Evolutionary conservation across 192 early-diverging fungal genomes (phyloP), one percentile per base, ranked within the genome.

Genomic region (Coemansia sp.): DNA sequence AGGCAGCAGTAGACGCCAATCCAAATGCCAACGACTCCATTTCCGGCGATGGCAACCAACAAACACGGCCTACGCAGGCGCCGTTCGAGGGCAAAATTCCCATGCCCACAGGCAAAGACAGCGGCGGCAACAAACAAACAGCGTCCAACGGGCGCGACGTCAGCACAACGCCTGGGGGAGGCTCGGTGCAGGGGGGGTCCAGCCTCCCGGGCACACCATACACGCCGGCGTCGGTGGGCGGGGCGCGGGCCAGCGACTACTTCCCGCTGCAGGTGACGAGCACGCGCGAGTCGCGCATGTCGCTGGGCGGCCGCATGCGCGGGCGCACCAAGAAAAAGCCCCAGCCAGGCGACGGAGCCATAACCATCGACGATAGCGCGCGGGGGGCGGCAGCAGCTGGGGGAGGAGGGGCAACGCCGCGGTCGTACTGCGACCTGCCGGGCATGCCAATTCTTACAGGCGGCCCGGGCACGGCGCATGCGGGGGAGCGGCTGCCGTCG

Each of bases 391-490:
- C 6, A 37, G 61, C 19, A 29, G 36, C 8, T 14, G n/a, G 45
- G 13, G 24, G 62, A 1, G 67, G 31, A 29, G 59, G 66, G 41
- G 62, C 62, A 16, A 63, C 72, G 59, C 68, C 80, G 59, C 64
- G 80, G 64, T 77, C 75, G 63, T 83, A 77, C 69, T 77, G 80
- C 72, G 80, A 83, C 75, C 59, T 77, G 56, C 63, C 80, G 27
- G 80, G 80, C 3, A 27, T 62, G 71, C 72, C 80, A 16, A 83
- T 83, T 36, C 75, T 83, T 65, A 77, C 80, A n/a, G 80, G 72
- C 57, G 59, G 64, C 5, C 44, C 70, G 13, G 65, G 65, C 13
- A 5, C 69, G 21, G 72, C 48, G 41, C 24, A 62, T 14, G 60
- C 66, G 39, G 64, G 73, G 27, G 69, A 68, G 69, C 71, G 75